Evolutionary conservation across 257 asterid species (phyloP), one percentile per base, ranked within the genome.

Genomic region (Jasminum sambac): DNA sequence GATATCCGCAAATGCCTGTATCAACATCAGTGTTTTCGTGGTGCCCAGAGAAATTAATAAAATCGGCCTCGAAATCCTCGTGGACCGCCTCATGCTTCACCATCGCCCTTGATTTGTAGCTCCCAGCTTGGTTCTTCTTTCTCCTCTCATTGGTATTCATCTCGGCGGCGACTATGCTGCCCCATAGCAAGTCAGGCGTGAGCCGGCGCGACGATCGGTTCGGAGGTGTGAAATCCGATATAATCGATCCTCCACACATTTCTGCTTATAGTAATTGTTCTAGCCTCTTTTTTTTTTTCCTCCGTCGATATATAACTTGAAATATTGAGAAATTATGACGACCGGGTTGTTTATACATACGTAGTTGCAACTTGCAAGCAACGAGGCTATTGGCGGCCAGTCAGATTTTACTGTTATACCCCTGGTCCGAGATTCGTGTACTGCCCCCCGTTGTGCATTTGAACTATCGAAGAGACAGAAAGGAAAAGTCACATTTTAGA

Each of bases 191-290:
- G 3, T 90, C 90, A 36, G 96, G 87, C 11, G 95, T 94, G 41
- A 94, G 79, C 74, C 88, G 82, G 59, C 90, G 83, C 26, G 96
- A 88, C 46, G 89, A 69, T 57, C 86, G 82, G 89, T 77, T 83
- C 43, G 43, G 90, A 74, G 83, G 76, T 63, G 73, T 70, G 14
- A 80, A 64, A 16, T 87, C 96, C 48, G 96, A 87, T 43, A 90
- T 87, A 37, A 89, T 87, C 9, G 98, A 90, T 72, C 98, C 98
- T 7, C 97, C 97, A 81, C 98, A 93, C 98, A 93, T 86, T 63
- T 79, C 78, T 44, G 55, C 11, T 12, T 8, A 39, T 39, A 39
- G 7, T 39, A 39, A 39, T 39, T 39, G 43, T 39, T 39, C 11
- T 39, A 5, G 11, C 7, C 7, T 9, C 43, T 39, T 39, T 39